Evolutionary conservation across 495 filamentous ascomycete genomes (phyloP).

Genomic region (Aspergillus bertholletiae): DNA sequence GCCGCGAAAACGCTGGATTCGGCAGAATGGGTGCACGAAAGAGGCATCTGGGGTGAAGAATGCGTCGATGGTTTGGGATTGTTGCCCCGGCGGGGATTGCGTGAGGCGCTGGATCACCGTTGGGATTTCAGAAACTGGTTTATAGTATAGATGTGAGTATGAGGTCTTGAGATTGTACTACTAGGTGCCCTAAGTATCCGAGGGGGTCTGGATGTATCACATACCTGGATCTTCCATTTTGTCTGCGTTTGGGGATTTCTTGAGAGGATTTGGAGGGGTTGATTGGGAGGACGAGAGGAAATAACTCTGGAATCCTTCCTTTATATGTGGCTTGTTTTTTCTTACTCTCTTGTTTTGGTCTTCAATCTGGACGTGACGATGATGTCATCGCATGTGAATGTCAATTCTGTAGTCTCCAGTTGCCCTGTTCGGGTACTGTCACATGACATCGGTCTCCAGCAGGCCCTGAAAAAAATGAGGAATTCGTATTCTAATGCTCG

Average conservation of each 20-base stretch:
- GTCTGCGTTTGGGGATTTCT: background rate
- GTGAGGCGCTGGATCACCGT: slow-evolving; percentile 63
- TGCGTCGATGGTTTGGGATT: slow-evolving; percentile 57
- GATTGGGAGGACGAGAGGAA: background rate
- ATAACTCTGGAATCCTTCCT: background rate
- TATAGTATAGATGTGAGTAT: slow-evolving; percentile 8
- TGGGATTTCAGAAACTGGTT: slow-evolving; percentile 50
- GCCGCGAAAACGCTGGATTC: slow-evolving; percentile 55
- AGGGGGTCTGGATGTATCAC: background rate
- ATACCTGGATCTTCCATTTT: slow-evolving; percentile 42
- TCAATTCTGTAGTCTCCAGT: background rate
- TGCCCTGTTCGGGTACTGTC: too few relatives aligned
- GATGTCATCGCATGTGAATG: background rate
- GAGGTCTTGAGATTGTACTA: background rate
- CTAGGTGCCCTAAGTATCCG: too few relatives aligned
- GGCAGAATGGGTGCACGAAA: slow-evolving; percentile 80
- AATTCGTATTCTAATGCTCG: too few relatives aligned
- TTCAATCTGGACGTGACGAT: too few relatives aligned
- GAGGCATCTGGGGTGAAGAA: slow-evolving; percentile 68
- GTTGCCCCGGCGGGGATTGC: slow-evolving; percentile 58
- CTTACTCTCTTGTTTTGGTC: too few relatives aligned
- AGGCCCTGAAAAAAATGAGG: too few relatives aligned
- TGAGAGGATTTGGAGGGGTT: background rate
- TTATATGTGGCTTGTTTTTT: background rate
- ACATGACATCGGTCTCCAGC: too few relatives aligned